A percentile compares a stretch with the other conserved stretches of the same genome.
Conservation (phyloP, 2,329 filamentous ascomycete genomes). For the Phialocephala sp. region DNA sequence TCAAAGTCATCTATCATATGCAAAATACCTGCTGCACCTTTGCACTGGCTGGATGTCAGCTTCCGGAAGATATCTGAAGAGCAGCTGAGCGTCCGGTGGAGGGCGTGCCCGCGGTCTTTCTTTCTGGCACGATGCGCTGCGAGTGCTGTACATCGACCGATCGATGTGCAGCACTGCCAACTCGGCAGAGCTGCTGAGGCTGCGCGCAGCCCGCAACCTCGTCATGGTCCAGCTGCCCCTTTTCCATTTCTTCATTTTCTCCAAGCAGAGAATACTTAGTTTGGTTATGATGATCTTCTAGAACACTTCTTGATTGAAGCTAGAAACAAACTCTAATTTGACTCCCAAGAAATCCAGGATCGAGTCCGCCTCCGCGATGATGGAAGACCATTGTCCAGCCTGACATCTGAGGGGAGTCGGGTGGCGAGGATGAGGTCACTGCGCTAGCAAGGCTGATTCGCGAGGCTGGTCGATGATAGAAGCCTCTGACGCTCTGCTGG, state of each 20-base stretch:
- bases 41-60: no score
- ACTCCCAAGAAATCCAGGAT: neutral
- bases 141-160: neutral
- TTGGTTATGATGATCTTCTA: neutral
- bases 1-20: no score
- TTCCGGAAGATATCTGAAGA: no score
- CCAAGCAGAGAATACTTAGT: neutral
- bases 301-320: neutral
- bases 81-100: neutral
- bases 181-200: neutral
- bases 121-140: neutral
- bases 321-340: neutral
- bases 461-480: slow-evolving; percentile 10
- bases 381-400: slow-evolving; percentile 9
- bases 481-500: neutral
- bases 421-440: slow-evolving; percentile 27
- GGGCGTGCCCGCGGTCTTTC: neutral
- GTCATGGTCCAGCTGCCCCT: neutral
- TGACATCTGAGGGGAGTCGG: slow-evolving; percentile 18
- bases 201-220: neutral
- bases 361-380: neutral
- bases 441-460: slow-evolving; percentile 19
- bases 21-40: no score
- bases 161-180: neutral
- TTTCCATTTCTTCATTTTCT: neutral